Evolutionary conservation across 768 basidiomycete species (phyloP).

Genomic region (Dendrothele bispora): DNA sequence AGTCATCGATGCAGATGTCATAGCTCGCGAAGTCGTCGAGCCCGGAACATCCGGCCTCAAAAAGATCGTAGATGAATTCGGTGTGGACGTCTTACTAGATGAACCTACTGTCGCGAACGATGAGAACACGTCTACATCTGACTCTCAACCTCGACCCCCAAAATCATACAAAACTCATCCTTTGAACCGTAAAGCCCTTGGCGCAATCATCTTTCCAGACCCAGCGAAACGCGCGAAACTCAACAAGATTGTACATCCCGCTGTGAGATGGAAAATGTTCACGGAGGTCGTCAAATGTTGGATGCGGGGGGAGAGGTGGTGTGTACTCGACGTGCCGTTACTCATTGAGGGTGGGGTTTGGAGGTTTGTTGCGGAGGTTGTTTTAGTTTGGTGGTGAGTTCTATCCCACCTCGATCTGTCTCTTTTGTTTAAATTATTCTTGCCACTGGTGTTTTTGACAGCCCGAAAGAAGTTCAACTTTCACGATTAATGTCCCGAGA

Average conservation of each 20-base stretch:
- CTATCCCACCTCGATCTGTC: neutral
- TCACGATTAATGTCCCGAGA: conserved; percentile 82
- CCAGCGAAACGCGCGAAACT: conserved; percentile 66
- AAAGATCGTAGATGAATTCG: conserved; percentile 71
- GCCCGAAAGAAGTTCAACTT: conserved; percentile 82
- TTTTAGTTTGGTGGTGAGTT: conserved; percentile 89
- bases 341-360: conserved; percentile 87
- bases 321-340: conserved; percentile 88
- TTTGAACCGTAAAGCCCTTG: conserved; percentile 84
- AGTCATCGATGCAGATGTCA: conserved; percentile 90
- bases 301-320: conserved; percentile 75
- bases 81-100: conserved; percentile 58
- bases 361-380: conserved; percentile 78
- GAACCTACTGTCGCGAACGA: no score
- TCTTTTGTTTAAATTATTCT: neutral
- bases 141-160: no score
- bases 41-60: conserved; percentile 77
- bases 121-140: no score
- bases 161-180: no score
- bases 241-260: conserved; percentile 89
- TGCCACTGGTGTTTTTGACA: conserved; percentile 51
- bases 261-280: conserved; percentile 79
- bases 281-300: conserved; percentile 68
- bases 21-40: conserved; percentile 83
- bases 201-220: conserved; percentile 83